Evolutionary conservation across 2,329 filamentous ascomycete species (phyloP), one percentile per base, ranked within the genome.

Genomic region (Microthyrium microscopicum): DNA sequence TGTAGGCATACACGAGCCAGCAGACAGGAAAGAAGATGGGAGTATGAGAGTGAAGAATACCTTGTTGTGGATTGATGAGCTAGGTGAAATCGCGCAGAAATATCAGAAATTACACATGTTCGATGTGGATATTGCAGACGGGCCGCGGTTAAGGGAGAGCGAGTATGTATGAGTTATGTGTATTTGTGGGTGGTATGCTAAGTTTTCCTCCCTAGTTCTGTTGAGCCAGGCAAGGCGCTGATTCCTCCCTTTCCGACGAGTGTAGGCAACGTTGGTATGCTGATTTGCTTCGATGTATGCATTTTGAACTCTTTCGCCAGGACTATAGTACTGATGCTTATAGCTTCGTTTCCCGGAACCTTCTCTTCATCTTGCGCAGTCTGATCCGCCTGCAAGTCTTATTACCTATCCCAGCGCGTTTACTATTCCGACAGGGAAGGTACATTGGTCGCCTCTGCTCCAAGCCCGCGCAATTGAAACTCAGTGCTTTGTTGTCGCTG

Each of bases 91-190:
- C 19, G 54, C 56, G 1, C 63, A 74, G 11, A 58, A 64, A 15
- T 94, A 94, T 56, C 78, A 92, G 53, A 95, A 95, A 54, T 59
- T 93, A 20, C 85, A 94, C 52, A 66, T 94, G 11, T 94, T 95
- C 55, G 83, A 94, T 52, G 67, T 73, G 38, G 64, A 65, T 26
- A 67, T 73, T 37, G 56, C 64, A 35, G 57, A 58, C 17, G 70
- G 70, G 0, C 71, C 73, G 0, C 53, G 61, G 1, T 51, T 79
- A 41, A 70, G 65, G 42, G 76, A 81, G 49, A 75, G 69, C 48
- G 56, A 62, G 56, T 60, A 41, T 35, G 54, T 48, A 12, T 13
- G 6, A n/a, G 8, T 13, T 17, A 17, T 16, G 9, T 21, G 7
- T 3, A 12, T 6, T 2, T 20, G 17, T 12, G 11, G 3, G 4